Base-by-base conservation (phyloP, 1,284 basidiomycete species). In the Austroboletus novae-zelandiae region DNA sequence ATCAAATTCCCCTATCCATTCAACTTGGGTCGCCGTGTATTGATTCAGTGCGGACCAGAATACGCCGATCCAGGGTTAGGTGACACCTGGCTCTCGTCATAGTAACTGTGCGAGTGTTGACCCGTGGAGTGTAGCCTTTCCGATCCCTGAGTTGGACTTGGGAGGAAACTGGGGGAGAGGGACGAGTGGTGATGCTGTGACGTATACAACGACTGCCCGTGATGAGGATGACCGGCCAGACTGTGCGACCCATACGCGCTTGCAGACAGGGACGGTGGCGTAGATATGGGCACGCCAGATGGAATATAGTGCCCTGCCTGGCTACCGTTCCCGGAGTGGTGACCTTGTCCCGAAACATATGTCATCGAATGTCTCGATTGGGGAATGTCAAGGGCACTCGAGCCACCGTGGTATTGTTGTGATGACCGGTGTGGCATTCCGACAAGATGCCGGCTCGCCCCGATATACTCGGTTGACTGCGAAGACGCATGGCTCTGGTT, bases 261-360 rank as follows among this genome's bases (percentile, higher is more conserved):
- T 45, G 63, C 66, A 20, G 75, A 69, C 57, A 80, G 64, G 49
- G 76, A 71, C 25, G 79, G 69, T 1, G 78, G 73, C 15, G 78
- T 78, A 25, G 80, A 78, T 51, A 81, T 71, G 7, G 80, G 78
- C 32, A 81, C 72, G 13, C 77, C 76, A 47, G 76, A 75, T 40
- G 72, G 65, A 50, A 76, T 64, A 46, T 74, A 70, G 36, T 64
- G 68, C 55, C 57, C 64, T 50, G 75, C 74, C 40, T 66, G 67
- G 37, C 54, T 48, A 27, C 61, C 56, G 39, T 63, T 61, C 52
- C 68, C 68, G 55, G 64, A 56, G 54, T 70, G 68, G 52, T 70
- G 68, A 17, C 56, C 55, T 27, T 66, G 65, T n/a, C 65, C 65
- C 14, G 59, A 46, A 9, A 64, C 52, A 27, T 65, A 65, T 8